phyloP scores from a whole-genome alignment of 2,329 filamentous ascomycete genomes.

The Ceratocystis albifundus region DNA sequence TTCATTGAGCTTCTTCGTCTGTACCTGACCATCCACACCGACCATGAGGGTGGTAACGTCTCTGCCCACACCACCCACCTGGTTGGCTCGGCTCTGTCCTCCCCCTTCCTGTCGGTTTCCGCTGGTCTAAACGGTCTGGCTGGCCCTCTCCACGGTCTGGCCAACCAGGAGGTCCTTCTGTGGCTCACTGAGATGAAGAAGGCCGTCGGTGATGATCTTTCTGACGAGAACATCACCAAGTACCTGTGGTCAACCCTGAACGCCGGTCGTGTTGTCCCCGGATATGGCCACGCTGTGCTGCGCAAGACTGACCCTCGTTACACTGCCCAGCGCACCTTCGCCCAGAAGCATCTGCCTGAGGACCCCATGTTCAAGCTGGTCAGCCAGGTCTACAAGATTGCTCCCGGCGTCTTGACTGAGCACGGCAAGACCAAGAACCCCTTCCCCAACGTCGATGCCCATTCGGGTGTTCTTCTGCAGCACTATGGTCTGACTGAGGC shows the following conservation, averaged over 20 bases:
- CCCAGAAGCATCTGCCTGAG: conserved; percentile 80
- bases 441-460: conserved; percentile 95
- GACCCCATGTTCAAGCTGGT: conserved; percentile 99
- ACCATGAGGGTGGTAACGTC: conserved; percentile 99
- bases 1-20: conserved; percentile 97
- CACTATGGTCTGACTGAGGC: conserved; percentile 98
- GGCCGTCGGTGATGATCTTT: conserved; percentile 81
- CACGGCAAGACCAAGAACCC: conserved; percentile 99
- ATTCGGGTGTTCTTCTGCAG: conserved; percentile 98
- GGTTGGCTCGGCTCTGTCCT: conserved; percentile 92
- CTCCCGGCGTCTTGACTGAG: conserved; percentile 92
- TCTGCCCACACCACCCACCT: conserved; percentile 97
- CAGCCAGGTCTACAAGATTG: conserved; percentile 99
- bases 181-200: conserved; percentile 99
- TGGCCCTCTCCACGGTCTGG: conserved; percentile 94
- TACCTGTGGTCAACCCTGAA: conserved; percentile 99
- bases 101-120: conserved; percentile 89
- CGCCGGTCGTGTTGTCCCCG: conserved; percentile 86
- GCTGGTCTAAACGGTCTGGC: conserved; percentile 97
- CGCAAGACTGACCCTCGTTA: conserved; percentile 99
- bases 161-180: conserved; percentile 98
- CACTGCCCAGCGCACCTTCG: conserved; percentile 95
- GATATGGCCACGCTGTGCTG: conserved; percentile 96
- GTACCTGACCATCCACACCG: conserved; percentile 99
- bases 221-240: conserved; percentile 91